Base-by-base conservation (phyloP, 441 rosid species). In the Pelargonium myrrhifolium region DNA sequence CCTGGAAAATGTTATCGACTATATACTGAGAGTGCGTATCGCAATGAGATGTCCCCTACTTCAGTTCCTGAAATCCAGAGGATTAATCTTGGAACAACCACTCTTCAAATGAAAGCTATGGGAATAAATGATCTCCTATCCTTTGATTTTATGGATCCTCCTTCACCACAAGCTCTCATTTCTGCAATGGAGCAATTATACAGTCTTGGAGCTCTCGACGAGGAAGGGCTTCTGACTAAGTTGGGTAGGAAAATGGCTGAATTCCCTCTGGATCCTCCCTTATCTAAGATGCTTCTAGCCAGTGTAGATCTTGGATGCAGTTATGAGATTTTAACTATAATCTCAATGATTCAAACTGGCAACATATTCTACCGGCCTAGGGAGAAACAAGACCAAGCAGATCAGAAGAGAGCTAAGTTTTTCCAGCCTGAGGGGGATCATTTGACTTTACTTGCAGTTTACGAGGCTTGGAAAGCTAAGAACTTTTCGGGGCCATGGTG, bases 351-450 rank as follows among this genome's bases (percentile, higher is more conserved):
- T 71, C 90, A 87, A 75, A 89, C 96, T 0, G 93, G 93, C 9
- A 87, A 89, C 78, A 86, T 91, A 69, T 89, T 89, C 77, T 89
- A 89, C 71, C 81, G 97, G 77, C 97, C 97, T 14, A 84, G 93
- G 76, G 97, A 88, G 72, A 90, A 90, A 72, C 97, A 90, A 84
- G 89, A 95, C 42, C 95, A 87, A 71, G 97, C 96, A 65, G 97
- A 91, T 74, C 93, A 87, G 76, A 91, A 89, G 78, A 81, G 88
- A 69, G 97, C 97, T 63, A 87, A 87, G 74, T 89, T 89, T 82
- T 87, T 91, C 74, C 96, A 86, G 86, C 96, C 97, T 0, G 97
- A 89, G 78, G 97, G 96, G 64, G 97, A 91, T 74, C 92, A 91
- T 73, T 81, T 91, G 87, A 91, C 97, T 26, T 76, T 88, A 66